Conservation (phyloP, 2,329 filamentous ascomycete species). For the Aspergillus sp. region DNA sequence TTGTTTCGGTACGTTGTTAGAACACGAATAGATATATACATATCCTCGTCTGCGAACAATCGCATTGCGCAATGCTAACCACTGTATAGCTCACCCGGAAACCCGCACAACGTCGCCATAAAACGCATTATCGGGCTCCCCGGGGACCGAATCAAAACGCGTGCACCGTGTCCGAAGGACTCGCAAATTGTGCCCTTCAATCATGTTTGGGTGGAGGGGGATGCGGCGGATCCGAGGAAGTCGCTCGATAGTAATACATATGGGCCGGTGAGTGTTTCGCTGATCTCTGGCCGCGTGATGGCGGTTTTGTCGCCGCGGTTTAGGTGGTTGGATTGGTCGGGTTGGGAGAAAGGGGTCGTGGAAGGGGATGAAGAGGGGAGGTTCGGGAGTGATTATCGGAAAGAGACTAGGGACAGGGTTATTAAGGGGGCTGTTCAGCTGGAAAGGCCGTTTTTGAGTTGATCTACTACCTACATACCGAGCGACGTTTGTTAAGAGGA, state of each 20-base stretch:
- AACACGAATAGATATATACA: neutral
- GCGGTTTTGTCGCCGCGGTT: constrained; percentile 67
- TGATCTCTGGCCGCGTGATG: constrained; percentile 74
- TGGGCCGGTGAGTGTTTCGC: constrained; percentile 73
- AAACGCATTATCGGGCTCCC: constrained; percentile 82
- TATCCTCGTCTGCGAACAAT: neutral
- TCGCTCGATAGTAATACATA: constrained; percentile 86
- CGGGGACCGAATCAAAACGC: constrained; percentile 72
- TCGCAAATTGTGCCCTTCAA: constrained; percentile 68
- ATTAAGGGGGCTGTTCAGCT: constrained; percentile 39
- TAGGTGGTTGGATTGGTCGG: constrained; percentile 37
- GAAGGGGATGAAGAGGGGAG: constrained; percentile 22
- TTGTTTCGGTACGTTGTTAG: constrained; percentile 52
- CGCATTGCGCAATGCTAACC: neutral
- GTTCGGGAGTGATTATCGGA: constrained; percentile 32
- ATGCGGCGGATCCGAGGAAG: constrained; percentile 65
- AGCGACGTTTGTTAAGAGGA: too few species aligned
- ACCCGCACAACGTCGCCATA: constrained; percentile 68
- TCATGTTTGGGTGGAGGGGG: constrained; percentile 94
- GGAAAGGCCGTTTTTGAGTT: constrained; percentile 30
- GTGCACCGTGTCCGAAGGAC: constrained; percentile 57
- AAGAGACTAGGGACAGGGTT: constrained; percentile 36
- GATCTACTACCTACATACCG: neutral
- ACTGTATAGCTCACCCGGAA: constrained; percentile 62
- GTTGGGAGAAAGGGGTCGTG: constrained; percentile 36